Percentiles rank a stretch among this genome's conserved stretches.
phyloP scores from a whole-genome alignment of 2,329 filamentous ascomycete genomes.

The Cladosporium austrohemisphaericum region DNA sequence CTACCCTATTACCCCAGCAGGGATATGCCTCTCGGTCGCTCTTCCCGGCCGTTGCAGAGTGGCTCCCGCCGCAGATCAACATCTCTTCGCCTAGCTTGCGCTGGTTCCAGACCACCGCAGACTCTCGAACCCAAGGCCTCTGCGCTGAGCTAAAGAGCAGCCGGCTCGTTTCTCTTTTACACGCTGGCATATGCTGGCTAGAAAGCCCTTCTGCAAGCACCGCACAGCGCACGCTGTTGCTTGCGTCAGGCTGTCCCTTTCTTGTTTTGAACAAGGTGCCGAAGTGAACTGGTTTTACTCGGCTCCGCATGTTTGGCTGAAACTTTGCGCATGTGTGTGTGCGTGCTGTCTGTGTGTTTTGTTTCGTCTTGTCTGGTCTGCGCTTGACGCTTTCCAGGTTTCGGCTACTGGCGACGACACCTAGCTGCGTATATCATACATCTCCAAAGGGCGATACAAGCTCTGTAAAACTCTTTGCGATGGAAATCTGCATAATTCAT shows the following conservation, averaged over 20 bases:
- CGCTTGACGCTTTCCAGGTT: too few species aligned
- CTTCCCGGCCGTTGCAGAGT: slow-evolving; percentile 1
- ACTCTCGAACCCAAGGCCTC: background rate
- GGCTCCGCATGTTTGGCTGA: slow-evolving; percentile 6
- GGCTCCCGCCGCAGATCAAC: slow-evolving; percentile 5
- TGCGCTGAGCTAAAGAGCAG: slow-evolving; percentile 1
- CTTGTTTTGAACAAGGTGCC: too few species aligned
- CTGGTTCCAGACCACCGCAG: slow-evolving; percentile 4
- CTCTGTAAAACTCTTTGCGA: too few species aligned
- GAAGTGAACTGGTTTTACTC: background rate
- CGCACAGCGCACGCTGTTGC: too few species aligned
- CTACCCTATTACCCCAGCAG: background rate
- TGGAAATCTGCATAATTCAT: too few species aligned
- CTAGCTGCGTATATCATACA: too few species aligned
- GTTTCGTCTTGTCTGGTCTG: too few species aligned
- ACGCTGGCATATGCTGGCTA: background rate
- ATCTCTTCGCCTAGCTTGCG: slow-evolving; percentile 10
- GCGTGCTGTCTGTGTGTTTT: too few species aligned
- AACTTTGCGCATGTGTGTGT: background rate
- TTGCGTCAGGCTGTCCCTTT: too few species aligned
- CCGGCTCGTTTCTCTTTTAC: background rate
- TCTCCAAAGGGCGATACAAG: too few species aligned
- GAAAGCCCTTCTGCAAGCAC: too few species aligned
- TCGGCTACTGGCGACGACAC: too few species aligned
- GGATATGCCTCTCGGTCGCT: background rate